Evolutionary conservation across 2,329 filamentous ascomycete genomes (phyloP).

Genomic region (Hysterium pulicare): DNA sequence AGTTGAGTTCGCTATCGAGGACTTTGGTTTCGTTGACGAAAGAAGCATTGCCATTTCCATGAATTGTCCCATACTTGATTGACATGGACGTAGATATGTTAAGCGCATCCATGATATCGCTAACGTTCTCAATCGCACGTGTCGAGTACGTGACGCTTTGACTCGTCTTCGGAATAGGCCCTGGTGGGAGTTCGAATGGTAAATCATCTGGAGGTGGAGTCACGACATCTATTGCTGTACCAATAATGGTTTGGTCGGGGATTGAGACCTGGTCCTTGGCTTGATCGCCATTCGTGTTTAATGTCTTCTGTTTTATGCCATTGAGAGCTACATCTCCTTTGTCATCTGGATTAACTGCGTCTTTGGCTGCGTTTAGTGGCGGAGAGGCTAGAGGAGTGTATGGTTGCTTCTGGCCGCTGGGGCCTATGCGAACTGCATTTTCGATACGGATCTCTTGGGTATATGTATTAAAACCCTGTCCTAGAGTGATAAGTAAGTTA

Average conservation of each 20-base stretch:
- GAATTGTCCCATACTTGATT: conserved; percentile 38
- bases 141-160: conserved; percentile 31
- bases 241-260: conserved; percentile 3
- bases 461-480: conserved; percentile 40
- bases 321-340: conserved; percentile 8
- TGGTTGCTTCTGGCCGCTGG: conserved; percentile 6
- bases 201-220: conserved; percentile 8
- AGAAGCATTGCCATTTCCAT: conserved; percentile 28
- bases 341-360: background rate
- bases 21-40: conserved; percentile 31
- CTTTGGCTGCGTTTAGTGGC: background rate
- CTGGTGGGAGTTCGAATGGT: conserved; percentile 15
- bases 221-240: conserved; percentile 12
- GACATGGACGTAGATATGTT: conserved; percentile 38
- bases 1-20: conserved; percentile 28
- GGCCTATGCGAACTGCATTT: conserved; percentile 31
- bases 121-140: conserved; percentile 31
- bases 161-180: conserved; percentile 20
- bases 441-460: conserved; percentile 40
- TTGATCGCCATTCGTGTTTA: background rate
- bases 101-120: conserved; percentile 39
- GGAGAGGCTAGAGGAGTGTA: background rate
- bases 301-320: conserved; percentile 6
- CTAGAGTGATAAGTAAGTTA: conserved; percentile 10
- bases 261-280: background rate